A percentile compares a stretch with the other conserved stretches of the same genome.
These are phyloP conservation scores for Ziziphus jujuba DNA, from an alignment of 306 rosid genomes.

Conservation along the genomic window DNA sequence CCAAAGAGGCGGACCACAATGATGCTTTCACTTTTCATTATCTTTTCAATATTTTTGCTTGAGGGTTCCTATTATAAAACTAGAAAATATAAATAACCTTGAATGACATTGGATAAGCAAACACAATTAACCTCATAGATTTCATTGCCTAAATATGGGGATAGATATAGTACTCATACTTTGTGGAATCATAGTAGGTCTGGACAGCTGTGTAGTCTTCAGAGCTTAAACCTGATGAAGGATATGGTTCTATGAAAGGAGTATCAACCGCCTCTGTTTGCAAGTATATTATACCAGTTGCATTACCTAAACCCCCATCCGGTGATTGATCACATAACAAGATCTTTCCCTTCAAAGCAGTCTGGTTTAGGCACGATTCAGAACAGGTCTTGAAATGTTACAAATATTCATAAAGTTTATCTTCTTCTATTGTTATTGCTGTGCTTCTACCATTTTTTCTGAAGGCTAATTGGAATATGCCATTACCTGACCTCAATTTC, in stretches of 20 bases:
- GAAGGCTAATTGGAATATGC: neutral
- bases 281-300: constrained; percentile 1
- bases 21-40: constrained; percentile 13
- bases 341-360: constrained; percentile 37
- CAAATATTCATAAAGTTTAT: neutral
- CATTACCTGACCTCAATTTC: neutral
- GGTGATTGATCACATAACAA: constrained; percentile 10
- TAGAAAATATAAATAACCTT: neutral
- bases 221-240: constrained; percentile 6
- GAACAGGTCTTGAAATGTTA: neutral
- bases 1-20: too few species aligned
- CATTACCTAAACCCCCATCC: constrained; percentile 7
- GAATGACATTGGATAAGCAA: neutral
- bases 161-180: neutral
- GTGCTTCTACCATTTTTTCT: neutral
- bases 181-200: constrained; percentile 20
- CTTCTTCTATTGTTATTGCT: neutral
- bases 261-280: neutral
- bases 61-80: constrained; percentile 16
- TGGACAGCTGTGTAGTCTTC: neutral
- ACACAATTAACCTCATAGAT: neutral
- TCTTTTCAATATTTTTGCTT: constrained; percentile 14
- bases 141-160: neutral
- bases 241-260: neutral
- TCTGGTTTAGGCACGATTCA: neutral